Evolutionary conservation across 768 basidiomycete genomes (phyloP).

Genomic region (Trametes cingulata): DNA sequence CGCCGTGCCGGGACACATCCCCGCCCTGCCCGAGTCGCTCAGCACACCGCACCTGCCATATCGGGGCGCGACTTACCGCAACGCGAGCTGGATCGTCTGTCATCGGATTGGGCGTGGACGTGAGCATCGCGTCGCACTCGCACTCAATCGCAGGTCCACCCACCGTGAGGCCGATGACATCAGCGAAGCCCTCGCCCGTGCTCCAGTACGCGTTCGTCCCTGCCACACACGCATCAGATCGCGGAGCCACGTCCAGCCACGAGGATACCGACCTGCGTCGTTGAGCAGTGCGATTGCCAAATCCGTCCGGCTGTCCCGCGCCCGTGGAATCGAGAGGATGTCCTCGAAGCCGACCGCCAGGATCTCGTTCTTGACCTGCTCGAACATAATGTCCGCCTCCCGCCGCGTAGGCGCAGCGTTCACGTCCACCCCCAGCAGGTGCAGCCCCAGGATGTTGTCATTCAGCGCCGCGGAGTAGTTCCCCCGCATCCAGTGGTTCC

Average conservation of each 20-base stretch:
- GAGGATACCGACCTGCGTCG: slow-evolving; percentile 52
- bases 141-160: slow-evolving; percentile 23
- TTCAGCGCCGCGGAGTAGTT: slow-evolving; percentile 56
- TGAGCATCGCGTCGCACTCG: not conserved
- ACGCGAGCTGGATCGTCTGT: slow-evolving; percentile 64
- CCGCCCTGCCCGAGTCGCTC: slow-evolving; percentile 43
- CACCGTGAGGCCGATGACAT: slow-evolving; percentile 68
- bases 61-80: slow-evolving; percentile 44
- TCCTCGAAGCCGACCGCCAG: slow-evolving; percentile 69
- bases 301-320: slow-evolving; percentile 58
- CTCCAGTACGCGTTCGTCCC: slow-evolving; percentile 76
- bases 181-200: slow-evolving; percentile 52
- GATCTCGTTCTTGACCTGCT: slow-evolving; percentile 70
- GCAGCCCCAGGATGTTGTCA: slow-evolving; percentile 60
- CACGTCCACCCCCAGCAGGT: slow-evolving; percentile 61
- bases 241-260: not conserved
- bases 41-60: not conserved
- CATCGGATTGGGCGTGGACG: no score
- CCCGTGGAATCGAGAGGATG: slow-evolving; percentile 62
- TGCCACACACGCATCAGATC: slow-evolving; percentile 27
- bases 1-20: slow-evolving; percentile 68
- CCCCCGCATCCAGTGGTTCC: slow-evolving; percentile 63
- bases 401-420: slow-evolving; percentile 51
- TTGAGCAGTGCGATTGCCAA: slow-evolving; percentile 66
- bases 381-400: slow-evolving; percentile 66